Conservation (phyloP, 176 grass and related monocot species). For the Phragmites australis region DNA sequence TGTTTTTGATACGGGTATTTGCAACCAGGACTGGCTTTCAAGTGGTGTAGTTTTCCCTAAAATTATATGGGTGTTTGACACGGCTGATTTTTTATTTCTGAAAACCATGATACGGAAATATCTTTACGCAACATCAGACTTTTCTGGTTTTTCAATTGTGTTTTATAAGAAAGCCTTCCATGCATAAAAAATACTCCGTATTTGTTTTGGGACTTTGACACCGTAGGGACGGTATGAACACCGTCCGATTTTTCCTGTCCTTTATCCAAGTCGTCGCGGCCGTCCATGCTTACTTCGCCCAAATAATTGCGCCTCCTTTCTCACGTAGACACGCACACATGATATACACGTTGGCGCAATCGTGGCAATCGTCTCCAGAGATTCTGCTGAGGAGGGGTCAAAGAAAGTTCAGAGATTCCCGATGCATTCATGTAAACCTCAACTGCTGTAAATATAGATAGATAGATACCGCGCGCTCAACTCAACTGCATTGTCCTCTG, state of each 20-base stretch:
- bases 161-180: too few relatives aligned
- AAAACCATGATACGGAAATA: background rate
- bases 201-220: background rate
- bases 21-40: too few relatives aligned
- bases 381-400: slow-evolving; percentile 8
- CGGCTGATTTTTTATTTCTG: background rate
- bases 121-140: background rate
- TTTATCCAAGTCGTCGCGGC: background rate
- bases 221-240: slow-evolving; percentile 31
- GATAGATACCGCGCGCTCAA: background rate
- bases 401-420: slow-evolving; percentile 17
- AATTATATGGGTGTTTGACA: background rate
- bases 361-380: background rate
- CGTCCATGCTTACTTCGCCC: background rate
- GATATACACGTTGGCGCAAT: background rate
- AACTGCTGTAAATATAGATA: background rate
- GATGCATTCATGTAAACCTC: slow-evolving; percentile 18
- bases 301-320: background rate
- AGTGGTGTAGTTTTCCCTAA: too few relatives aligned
- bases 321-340: background rate
- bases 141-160: too few relatives aligned
- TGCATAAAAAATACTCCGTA: too few relatives aligned
- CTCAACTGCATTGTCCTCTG: background rate
- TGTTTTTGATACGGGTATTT: too few relatives aligned
- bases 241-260: background rate